Conservation (phyloP, 169 alveolate species). For the Cryptosporidium baileyi region DNA sequence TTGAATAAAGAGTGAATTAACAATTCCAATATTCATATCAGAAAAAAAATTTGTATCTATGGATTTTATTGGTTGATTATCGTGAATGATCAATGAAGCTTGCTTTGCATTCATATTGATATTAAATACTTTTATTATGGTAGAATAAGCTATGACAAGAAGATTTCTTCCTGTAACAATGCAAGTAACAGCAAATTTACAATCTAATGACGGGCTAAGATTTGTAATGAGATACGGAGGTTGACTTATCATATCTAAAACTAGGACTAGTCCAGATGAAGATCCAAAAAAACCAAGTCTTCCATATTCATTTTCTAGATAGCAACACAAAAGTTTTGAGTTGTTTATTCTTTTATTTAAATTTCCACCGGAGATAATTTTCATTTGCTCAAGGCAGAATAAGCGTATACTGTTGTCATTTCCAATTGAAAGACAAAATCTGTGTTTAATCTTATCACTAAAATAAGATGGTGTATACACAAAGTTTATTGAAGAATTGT, state of each 20-base stretch:
- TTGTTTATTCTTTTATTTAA: slow-evolving; percentile 35
- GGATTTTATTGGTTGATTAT: slow-evolving; percentile 38
- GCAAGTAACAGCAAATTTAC: slow-evolving; percentile 17
- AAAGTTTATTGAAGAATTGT: not conserved
- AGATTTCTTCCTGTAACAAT: not conserved
- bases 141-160: slow-evolving; percentile 37
- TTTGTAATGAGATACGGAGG: slow-evolving; percentile 48
- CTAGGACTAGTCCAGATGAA: slow-evolving; percentile 21
- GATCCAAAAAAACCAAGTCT: slow-evolving; percentile 60
- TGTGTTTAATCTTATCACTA: not conserved
- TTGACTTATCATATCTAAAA: slow-evolving; percentile 59
- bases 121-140: slow-evolving; percentile 1
- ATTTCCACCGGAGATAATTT: slow-evolving; percentile 62
- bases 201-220: not conserved
- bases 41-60: slow-evolving; percentile 51
- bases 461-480: slow-evolving; percentile 12
- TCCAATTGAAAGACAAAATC: slow-evolving; percentile 55
- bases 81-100: slow-evolving; percentile 16
- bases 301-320: slow-evolving; percentile 32
- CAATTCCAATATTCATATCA: slow-evolving; percentile 53
- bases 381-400: slow-evolving; percentile 53
- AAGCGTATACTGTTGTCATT: slow-evolving; percentile 48
- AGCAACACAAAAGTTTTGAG: slow-evolving; percentile 19
- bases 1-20: slow-evolving; percentile 13
- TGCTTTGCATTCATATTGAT: slow-evolving; percentile 31